Conservation (phyloP, 345 rosid species). For the Rhizophora mangle region DNA sequence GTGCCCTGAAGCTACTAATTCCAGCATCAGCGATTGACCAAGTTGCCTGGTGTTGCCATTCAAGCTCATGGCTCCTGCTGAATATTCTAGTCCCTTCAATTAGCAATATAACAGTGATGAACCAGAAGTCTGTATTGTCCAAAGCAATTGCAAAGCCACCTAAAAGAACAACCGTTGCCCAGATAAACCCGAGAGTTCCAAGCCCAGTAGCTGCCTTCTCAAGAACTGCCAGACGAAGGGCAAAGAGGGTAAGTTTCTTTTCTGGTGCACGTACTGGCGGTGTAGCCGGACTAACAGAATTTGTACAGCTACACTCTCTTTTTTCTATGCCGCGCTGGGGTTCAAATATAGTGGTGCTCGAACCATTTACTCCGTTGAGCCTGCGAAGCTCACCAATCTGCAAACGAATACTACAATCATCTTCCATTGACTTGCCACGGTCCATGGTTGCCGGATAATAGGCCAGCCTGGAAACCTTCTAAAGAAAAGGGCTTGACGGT, state of each 20-base stretch:
- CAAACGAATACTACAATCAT: slow-evolving; percentile 46
- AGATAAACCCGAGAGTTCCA: slow-evolving; percentile 83
- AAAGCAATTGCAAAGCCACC: slow-evolving; percentile 88
- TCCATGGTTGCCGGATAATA: slow-evolving; percentile 27
- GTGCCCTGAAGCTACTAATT: slow-evolving; percentile 60
- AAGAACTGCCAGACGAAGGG: slow-evolving; percentile 71
- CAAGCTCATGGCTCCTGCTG: slow-evolving; percentile 91
- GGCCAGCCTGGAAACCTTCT: neutral
- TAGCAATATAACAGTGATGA: slow-evolving; percentile 67
- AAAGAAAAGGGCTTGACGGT: neutral
- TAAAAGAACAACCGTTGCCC: slow-evolving; percentile 94
- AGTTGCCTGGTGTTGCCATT: slow-evolving; percentile 92
- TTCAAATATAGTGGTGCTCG: slow-evolving; percentile 53
- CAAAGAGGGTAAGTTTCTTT: slow-evolving; percentile 78
- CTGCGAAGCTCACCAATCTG: slow-evolving; percentile 45
- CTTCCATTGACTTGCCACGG: slow-evolving; percentile 28
- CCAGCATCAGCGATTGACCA: slow-evolving; percentile 72
- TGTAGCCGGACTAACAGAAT: slow-evolving; percentile 27
- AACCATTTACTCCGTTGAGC: slow-evolving; percentile 46
- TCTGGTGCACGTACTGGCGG: slow-evolving; percentile 53
- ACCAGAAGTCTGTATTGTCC: slow-evolving; percentile 79
- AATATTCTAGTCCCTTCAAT: slow-evolving; percentile 83
- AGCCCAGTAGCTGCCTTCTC: slow-evolving; percentile 84
- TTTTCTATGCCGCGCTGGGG: slow-evolving; percentile 44
- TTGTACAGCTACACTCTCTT: slow-evolving; percentile 45